A percentile compares a stretch with the other conserved stretches of the same genome.
These are phyloP conservation scores for Athelia psychrophila DNA, from an alignment of 1,284 basidiomycete genomes.

Conservation along the genomic window DNA sequence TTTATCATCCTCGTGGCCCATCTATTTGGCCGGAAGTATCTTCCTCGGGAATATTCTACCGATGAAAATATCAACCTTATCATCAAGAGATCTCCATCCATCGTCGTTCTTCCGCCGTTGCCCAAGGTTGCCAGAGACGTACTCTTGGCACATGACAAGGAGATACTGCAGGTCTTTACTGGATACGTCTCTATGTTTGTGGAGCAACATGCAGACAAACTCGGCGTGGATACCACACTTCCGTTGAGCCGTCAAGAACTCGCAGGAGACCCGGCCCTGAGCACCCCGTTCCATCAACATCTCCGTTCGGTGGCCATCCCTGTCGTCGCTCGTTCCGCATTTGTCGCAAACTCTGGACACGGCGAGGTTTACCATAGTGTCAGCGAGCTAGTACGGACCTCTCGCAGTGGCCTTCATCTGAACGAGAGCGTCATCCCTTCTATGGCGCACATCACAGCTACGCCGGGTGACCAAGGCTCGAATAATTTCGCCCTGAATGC, in stretches of 20 bases:
- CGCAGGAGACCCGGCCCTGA: constrained; percentile 10
- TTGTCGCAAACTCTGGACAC: constrained; percentile 64
- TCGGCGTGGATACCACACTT: constrained; percentile 40
- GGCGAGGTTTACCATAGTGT: constrained; percentile 49
- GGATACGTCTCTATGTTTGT: constrained; percentile 52
- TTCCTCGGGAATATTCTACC: constrained; percentile 42
- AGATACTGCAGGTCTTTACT: constrained; percentile 50
- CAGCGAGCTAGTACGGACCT: constrained; percentile 48
- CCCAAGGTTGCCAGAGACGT: constrained; percentile 34
- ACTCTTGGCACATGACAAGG: constrained; percentile 45
- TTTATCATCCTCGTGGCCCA: constrained; percentile 55
- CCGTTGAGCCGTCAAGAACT: constrained; percentile 41
- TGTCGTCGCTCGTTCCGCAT: constrained; percentile 46
- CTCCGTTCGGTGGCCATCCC: constrained; percentile 36
- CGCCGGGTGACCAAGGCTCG: constrained; percentile 8
- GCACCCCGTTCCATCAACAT: constrained; percentile 25
- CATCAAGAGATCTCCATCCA: constrained; percentile 48
- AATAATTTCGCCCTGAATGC: constrained; percentile 49
- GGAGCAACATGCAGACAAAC: constrained; percentile 27
- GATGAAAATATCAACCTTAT: constrained; percentile 32
- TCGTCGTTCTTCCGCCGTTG: constrained; percentile 53
- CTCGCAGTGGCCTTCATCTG: constrained; percentile 49
- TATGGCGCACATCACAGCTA: constrained; percentile 36
- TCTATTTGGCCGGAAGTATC: constrained; percentile 55
- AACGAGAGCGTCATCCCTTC: constrained; percentile 62